Evolutionary conservation across 2,329 filamentous ascomycete genomes (phyloP), one percentile per base, ranked within the genome.

Genomic region (Dactylonectria macrodidyma): DNA sequence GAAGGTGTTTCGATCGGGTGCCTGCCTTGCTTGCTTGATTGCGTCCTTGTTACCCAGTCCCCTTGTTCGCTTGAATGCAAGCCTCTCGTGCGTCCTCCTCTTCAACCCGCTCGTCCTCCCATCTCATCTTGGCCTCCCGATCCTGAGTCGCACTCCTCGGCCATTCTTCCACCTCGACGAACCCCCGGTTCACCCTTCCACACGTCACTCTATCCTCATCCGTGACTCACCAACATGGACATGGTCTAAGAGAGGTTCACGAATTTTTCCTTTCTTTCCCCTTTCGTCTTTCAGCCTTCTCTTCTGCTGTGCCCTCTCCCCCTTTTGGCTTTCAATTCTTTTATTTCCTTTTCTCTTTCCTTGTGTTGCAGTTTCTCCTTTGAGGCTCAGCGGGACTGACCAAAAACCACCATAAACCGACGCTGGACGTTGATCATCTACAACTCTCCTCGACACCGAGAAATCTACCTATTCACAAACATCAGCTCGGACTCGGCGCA

Each of bases 311-410:
- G 66, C 47, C 12, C 26, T 44, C 48, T 33, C 22, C 36, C 33
- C 46, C 22, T 47, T 24, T 62, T 70, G 54, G 70, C 62, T 62
- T 62, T 66, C 51, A 48, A 61, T 44, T 44, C 62, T 59, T 59
- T 63, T 58, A 57, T 61, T 61, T 54, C 51, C 55, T 38, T 56
- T 63, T 12, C 22, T 19, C 52, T 66, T 66, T 68, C 64, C 64
- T 74, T 72, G 73, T 74, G 66, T 62, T 57, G 47, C 62, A 22
- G 50, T 66, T 24, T 56, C 66, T 68, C 67, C 65, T 62, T 71
- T 68, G 64, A 70, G 69, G 59, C 59, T 75, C 75, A 76, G 75
- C 75, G 57, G 75, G 73, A 75, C 75, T 76, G 73, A 70, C 66
- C 70, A 64, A 57, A 66, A 48, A 64, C 58, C 52, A 65, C 68